These are phyloP conservation scores for Alternaria conjuncta DNA, from an alignment of 2,329 filamentous ascomycete genomes.

Conservation along the genomic window DNA sequence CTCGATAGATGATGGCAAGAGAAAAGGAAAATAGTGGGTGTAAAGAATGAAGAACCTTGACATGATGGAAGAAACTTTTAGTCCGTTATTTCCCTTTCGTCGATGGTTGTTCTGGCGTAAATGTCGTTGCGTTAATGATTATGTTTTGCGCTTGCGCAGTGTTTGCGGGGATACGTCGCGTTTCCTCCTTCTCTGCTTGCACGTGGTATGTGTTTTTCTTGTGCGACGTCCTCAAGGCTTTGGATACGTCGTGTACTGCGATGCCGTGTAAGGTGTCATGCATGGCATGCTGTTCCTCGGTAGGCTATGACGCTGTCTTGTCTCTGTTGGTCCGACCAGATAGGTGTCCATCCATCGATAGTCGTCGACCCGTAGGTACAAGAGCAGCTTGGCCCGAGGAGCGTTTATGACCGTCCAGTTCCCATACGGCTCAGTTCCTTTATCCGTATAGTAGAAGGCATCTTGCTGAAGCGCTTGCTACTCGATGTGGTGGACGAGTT, in stretches of 20 bases:
- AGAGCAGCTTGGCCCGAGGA: neutral
- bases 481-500: slow-evolving; percentile 34
- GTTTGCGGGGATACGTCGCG: neutral
- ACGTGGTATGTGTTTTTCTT: neutral
- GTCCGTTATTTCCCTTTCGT: neutral
- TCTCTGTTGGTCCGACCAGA: neutral
- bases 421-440: slow-evolving; percentile 39
- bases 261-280: neutral
- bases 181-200: neutral
- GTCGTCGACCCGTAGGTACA: neutral
- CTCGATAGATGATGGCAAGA: neutral
- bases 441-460: slow-evolving; percentile 42
- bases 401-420: slow-evolving; percentile 31
- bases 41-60: neutral
- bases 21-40: neutral
- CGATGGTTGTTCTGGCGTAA: slow-evolving; percentile 10
- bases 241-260: neutral
- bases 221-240: neutral
- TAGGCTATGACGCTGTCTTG: neutral
- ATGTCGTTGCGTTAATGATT: slow-evolving; percentile 9
- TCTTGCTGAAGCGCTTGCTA: slow-evolving; percentile 44
- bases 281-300: neutral
- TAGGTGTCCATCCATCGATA: neutral
- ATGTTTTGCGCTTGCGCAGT: neutral
- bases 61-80: neutral